Evolutionary conservation across 345 rosid species (phyloP), one percentile per base, ranked within the genome.

Genomic region (Laguncularia racemosa): DNA sequence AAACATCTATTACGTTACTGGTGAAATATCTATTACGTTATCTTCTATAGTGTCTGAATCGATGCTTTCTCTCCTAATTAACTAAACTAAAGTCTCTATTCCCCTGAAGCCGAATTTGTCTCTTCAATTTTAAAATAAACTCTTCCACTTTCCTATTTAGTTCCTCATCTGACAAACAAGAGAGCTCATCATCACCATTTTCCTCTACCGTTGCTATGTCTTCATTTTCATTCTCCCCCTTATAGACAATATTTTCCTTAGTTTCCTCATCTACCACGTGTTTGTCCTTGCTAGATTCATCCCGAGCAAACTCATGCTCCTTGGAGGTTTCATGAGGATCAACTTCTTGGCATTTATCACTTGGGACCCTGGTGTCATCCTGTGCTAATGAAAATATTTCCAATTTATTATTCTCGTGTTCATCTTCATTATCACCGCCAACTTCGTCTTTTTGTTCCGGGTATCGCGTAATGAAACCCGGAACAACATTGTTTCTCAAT

Each of bases 151-250:
- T 76, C 60, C 55, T 62, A 55, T 91, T 85, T 56, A 88, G 54
- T 55, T 91, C 97, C 56, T 88, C 95, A 50, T 80, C 59, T 4
- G 96, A 87, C 95, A 91, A 53, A 28, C 61, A 71, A 18, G 87
- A 79, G 48, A 78, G 83, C 73, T 82, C 83, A 46, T 82, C 70
- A 9, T 64, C 75, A 46, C 81, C 78, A 53, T 40, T 62, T 47
- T 55, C 17, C n/a, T 46, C 14, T 21, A 52, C 13, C 16, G 28
- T 46, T 14, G 0, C 55, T 46, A 3, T 23, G 5, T 23, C 28
- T 6, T n/a, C n/a, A n/a, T 53, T n/a, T n/a, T n/a, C 54, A 0
- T 60, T 58, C 50, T 15, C 46, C 45, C 45, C 66, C 45, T 16
- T 28, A 4, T 48, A 51, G 1, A 57, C 23, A n/a, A 44, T 48